Evolutionary conservation across 2,329 filamentous ascomycete genomes (phyloP).

Genomic region (Aspergillus arachidicola): DNA sequence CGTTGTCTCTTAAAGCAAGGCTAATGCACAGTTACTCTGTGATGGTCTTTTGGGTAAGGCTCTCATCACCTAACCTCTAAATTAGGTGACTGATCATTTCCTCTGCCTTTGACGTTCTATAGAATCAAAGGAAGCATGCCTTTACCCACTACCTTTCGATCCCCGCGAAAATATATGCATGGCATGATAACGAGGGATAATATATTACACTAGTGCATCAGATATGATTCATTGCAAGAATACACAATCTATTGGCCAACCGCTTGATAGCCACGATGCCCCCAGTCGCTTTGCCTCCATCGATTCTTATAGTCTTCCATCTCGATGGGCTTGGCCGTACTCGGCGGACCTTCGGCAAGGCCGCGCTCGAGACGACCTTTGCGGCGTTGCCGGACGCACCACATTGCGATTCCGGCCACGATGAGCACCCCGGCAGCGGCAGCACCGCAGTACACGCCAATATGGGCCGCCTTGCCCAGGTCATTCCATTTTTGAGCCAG

Average conservation of each 20-base stretch:
- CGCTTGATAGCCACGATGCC: not conserved
- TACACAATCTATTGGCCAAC: not conserved
- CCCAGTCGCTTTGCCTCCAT: not conserved
- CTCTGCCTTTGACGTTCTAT: too few species aligned
- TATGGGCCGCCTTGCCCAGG: not conserved
- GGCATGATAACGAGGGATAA: too few species aligned
- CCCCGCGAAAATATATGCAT: too few species aligned
- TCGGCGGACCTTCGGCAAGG: not conserved
- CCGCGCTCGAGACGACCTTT: not conserved
- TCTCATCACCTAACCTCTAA: too few species aligned
- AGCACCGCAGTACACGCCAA: not conserved
- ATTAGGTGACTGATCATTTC: too few species aligned
- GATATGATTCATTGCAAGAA: not conserved
- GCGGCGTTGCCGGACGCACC: not conserved
- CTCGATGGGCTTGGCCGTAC: not conserved
- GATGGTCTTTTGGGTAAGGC: too few species aligned
- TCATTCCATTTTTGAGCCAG: not conserved
- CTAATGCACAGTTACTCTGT: too few species aligned
- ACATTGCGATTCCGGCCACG: not conserved
- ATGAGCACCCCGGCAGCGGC: not conserved
- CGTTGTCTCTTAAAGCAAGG: too few species aligned
- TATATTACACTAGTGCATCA: not conserved
- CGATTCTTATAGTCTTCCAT: not conserved
- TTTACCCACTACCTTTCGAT: too few species aligned
- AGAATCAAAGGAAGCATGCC: too few species aligned